Evolutionary conservation across 2,329 filamentous ascomycete genomes (phyloP), one percentile per base, ranked within the genome.

Genomic region (Xylariaceae sp.): DNA sequence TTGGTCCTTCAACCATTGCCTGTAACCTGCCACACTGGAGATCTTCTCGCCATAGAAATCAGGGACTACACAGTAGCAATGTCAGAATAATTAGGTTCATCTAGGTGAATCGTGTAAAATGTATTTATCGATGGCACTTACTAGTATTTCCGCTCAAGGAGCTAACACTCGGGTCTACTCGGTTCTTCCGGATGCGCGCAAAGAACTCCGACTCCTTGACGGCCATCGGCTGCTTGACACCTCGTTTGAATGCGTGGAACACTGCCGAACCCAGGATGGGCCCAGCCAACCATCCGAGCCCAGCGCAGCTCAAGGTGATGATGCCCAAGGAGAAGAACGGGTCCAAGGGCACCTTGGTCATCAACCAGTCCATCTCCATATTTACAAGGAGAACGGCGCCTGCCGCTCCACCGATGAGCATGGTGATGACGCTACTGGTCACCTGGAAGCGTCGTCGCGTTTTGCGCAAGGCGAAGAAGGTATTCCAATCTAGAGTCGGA

Each of bases 41-140:
- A 99, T 96, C 82, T 97, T 98, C 79, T 99, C 95, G 67, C 95
- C 95, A 70, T 99, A 99, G 77, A 96, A 99, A 73, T 99, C 95
- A 43, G 93, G 93, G 1, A 96, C 90, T 82, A 50, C 2, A 45
- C 7, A n/a, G 10, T 16, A 26, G 56, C 21, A 40, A 10, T 1
- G 41, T 20, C 9, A 3, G 12, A 26, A 18, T 29, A 19, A 2
- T 32, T 16, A 37, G 32, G 3, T 2, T 6, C 26, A n/a, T 10
- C n/a, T 40, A 23, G 20, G 37, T 14, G n/a, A 2, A 19, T 10
- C 20, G 23, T 26, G n/a, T 20, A 21, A 20, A 2, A 19, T 16
- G 18, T 14, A 32, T 12, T 14, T 20, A 20, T 23, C 20, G 18
- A 7, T 40, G 9, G 14, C 20, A 70, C 77, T 56, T 73, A 81